Evolutionary conservation across 2,329 filamentous ascomycete species (phyloP), one percentile per base, ranked within the genome.

Genomic region (Aspergillus fijiensis): DNA sequence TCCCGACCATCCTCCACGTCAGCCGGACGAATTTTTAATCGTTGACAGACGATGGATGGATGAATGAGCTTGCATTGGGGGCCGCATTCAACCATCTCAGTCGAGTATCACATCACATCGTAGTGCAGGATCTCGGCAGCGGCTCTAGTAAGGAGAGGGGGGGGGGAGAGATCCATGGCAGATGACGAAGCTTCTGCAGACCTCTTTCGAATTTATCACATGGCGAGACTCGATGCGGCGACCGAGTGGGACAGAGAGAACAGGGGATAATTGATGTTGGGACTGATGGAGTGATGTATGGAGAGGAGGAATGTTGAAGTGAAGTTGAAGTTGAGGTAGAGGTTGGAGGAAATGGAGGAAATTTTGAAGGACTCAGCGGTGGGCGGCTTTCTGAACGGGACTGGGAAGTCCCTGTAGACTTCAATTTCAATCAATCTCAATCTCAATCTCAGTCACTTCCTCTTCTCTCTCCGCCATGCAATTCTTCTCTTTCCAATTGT

Each of bases 151-250:
- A 55, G 52, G 47, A 33, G 35, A 55, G 25, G 54, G 14, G 54
- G 14, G 10, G 14, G 14, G 11, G 14, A 16, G 14, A 14, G 42
- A 29, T 21, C 27, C 47, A 29, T 31, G 27, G 35, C 27, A 47
- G 35, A 60, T 63, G 60, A 65, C 63, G 63, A 59, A 60, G 60
- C 55, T 48, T 57, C 56, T 50, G 53, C 31, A 19, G 48, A 16
- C 39, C 39, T 39, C 29, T 51, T 39, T 52, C 12, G 56, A 57
- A 61, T 54, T 25, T 47, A 54, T 58, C 57, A 60, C 55, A 60
- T 60, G 58, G 56, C 45, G 31, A 29, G 51, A 49, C 33, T 33
- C 33, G 50, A 42, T 35, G 12, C 33, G n/a, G 31, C 49, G 50
- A 35, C 51, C 35, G 39, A 47, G 56, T 39, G 25, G 58, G 48